Percentiles rank a stretch among this genome's conserved stretches.
Evolutionary conservation across 2,329 filamentous ascomycete species (phyloP).

Genomic region (Cladosporium cucumerinum): DNA sequence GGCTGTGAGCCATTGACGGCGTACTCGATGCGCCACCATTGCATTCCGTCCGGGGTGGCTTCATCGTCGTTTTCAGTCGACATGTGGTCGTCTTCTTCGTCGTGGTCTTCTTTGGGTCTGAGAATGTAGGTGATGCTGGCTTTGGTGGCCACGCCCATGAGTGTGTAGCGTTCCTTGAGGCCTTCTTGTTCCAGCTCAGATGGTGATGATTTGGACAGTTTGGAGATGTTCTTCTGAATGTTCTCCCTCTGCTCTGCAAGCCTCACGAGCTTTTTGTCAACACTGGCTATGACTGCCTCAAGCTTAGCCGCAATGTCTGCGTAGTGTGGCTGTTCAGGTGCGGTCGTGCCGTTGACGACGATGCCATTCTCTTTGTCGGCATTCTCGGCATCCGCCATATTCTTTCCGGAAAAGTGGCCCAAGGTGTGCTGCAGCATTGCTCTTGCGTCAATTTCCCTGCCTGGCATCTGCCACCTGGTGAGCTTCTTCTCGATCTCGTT

Average conservation of each 20-base stretch:
- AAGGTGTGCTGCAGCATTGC: slow-evolving; percentile 36
- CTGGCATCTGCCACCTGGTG: slow-evolving; percentile 35
- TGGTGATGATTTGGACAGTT: slow-evolving; percentile 27
- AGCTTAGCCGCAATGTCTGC: slow-evolving; percentile 31
- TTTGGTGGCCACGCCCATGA: slow-evolving; percentile 58
- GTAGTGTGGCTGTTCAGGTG: slow-evolving; percentile 23
- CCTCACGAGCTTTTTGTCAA: slow-evolving; percentile 31
- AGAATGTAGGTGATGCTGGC: slow-evolving; percentile 57
- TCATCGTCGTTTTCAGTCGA: slow-evolving; percentile 31
- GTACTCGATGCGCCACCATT: slow-evolving; percentile 58
- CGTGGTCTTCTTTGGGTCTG: slow-evolving; percentile 32
- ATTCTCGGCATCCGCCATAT: slow-evolving; percentile 18
- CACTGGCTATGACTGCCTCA: slow-evolving; percentile 34
- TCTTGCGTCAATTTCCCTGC: slow-evolving; percentile 36
- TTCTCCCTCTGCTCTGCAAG: slow-evolving; percentile 32
- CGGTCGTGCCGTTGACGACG: slow-evolving; percentile 21
- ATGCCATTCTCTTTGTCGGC: slow-evolving; percentile 22
- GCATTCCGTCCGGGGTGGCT: slow-evolving; percentile 38
- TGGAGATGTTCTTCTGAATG: slow-evolving; percentile 28
- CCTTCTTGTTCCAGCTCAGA: slow-evolving; percentile 23
- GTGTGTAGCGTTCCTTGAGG: slow-evolving; percentile 50
- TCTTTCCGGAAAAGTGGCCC: slow-evolving; percentile 32
- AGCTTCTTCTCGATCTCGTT: slow-evolving; percentile 37
- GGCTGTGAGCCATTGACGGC: slow-evolving; percentile 41
- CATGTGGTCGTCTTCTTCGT: slow-evolving; percentile 22